Conservation (phyloP, 306 rosid genomes). For the Rosa chinensis region DNA sequence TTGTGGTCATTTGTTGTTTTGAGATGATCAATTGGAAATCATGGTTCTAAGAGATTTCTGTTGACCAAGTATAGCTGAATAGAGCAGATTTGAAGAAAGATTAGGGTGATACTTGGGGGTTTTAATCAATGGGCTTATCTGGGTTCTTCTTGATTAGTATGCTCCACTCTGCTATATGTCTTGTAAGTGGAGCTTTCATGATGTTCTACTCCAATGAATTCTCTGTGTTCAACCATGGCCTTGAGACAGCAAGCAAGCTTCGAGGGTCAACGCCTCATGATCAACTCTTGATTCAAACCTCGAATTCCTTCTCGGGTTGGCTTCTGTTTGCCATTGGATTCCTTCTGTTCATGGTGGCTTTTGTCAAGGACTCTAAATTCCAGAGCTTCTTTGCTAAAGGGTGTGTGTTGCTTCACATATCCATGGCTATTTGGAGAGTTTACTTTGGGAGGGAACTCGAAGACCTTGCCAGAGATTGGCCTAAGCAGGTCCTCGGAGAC, state of each 20-base stretch:
- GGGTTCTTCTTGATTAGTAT: conserved; percentile 62
- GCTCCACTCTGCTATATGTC: conserved; percentile 76
- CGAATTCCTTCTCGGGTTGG: conserved; percentile 87
- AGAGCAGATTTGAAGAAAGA: background rate
- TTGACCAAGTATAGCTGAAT: background rate
- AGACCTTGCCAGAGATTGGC: conserved; percentile 70
- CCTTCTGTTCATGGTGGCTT: conserved; percentile 76
- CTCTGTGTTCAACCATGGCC: conserved; percentile 66
- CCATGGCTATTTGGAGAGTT: conserved; percentile 87
- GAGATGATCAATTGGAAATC: background rate
- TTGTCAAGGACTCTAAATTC: conserved; percentile 76
- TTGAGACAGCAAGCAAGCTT: conserved; percentile 65
- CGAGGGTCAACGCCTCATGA: conserved; percentile 91
- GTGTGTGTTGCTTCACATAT: conserved; percentile 73
- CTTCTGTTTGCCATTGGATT: conserved; percentile 69
- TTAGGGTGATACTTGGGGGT: conserved; percentile 2
- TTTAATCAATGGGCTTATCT: conserved; percentile 52
- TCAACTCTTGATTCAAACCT: conserved; percentile 66
- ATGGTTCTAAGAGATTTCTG: background rate
- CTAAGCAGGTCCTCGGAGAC: conserved; percentile 72
- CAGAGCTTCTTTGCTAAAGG: conserved; percentile 93
- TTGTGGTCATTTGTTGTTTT: background rate
- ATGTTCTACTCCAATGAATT: conserved; percentile 66
- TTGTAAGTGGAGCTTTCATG: conserved; percentile 74
- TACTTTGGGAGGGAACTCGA: conserved; percentile 60